These are phyloP conservation scores for Cocos nucifera DNA, from an alignment of 176 grass and related monocot species.

Conservation along the genomic window DNA sequence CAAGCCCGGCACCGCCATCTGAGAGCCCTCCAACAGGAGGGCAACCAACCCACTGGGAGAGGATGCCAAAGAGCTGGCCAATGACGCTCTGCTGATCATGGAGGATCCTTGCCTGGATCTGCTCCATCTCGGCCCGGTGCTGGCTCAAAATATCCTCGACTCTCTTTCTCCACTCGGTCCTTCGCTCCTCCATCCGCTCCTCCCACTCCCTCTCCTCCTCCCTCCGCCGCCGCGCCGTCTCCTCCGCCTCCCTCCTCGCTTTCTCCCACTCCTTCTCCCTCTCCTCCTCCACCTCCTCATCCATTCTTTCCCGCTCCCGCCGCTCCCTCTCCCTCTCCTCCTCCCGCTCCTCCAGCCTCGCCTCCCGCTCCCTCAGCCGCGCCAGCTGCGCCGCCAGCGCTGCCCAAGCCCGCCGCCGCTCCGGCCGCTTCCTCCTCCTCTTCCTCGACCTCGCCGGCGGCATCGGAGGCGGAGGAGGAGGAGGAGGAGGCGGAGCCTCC, in stretches of 20 bases:
- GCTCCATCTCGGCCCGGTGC: conserved; percentile 16
- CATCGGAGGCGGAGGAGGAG: background rate
- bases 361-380: background rate
- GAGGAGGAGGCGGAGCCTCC: background rate
- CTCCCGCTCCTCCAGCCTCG: conserved; percentile 1
- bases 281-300: background rate
- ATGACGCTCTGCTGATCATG: conserved; percentile 11
- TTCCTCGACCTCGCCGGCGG: background rate
- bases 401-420: background rate
- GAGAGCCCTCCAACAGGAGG: conserved; percentile 3
- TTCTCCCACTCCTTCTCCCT: background rate
- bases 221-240: background rate
- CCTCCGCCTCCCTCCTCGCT: background rate
- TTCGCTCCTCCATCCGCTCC: conserved; percentile 12
- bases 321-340: conserved; percentile 1
- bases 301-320: background rate
- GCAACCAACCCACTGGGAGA: background rate
- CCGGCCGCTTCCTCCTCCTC: background rate
- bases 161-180: conserved; percentile 13
- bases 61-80: conserved; percentile 1
- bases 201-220: conserved; percentile 17
- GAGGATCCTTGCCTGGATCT: conserved; percentile 11
- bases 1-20: background rate
- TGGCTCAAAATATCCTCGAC: background rate
- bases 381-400: background rate